These are phyloP conservation scores for Irpex lacteus DNA, from an alignment of 1,284 basidiomycete species.

Conservation along the genomic window DNA sequence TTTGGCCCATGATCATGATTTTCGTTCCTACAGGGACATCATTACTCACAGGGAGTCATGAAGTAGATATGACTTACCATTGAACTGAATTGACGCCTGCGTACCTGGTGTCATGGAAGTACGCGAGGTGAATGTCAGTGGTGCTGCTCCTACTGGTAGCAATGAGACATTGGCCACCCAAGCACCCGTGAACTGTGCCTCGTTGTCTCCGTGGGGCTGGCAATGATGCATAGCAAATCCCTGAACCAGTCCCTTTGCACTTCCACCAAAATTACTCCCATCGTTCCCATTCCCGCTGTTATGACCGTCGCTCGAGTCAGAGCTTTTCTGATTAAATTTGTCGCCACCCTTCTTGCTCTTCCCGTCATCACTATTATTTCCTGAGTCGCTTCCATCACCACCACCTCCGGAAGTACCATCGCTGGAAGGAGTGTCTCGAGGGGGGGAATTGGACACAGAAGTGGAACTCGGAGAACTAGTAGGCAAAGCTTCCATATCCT, in stretches of 20 bases:
- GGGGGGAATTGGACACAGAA: too few species aligned
- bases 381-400: neutral
- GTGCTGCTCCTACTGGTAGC: constrained; percentile 13
- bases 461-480: neutral
- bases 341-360: too few species aligned
- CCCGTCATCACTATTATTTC: too few species aligned
- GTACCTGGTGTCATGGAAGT: constrained; percentile 19
- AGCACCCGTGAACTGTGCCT: constrained; percentile 30
- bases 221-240: too few species aligned
- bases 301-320: neutral
- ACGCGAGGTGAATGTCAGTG: constrained; percentile 13
- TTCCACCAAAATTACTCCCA: too few species aligned
- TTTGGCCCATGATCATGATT: constrained; percentile 42
- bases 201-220: too few species aligned
- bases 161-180: constrained; percentile 31
- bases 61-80: constrained; percentile 26
- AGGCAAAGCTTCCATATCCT: neutral
- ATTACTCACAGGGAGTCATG: neutral
- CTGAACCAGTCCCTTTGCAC: too few species aligned
- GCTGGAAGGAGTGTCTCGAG: neutral
- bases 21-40: constrained; percentile 32
- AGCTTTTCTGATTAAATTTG: neutral
- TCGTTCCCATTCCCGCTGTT: too few species aligned
- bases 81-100: constrained; percentile 32
- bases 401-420: neutral